phyloP scores from a whole-genome alignment of 306 rosid species.

The Cicer arietinum region DNA sequence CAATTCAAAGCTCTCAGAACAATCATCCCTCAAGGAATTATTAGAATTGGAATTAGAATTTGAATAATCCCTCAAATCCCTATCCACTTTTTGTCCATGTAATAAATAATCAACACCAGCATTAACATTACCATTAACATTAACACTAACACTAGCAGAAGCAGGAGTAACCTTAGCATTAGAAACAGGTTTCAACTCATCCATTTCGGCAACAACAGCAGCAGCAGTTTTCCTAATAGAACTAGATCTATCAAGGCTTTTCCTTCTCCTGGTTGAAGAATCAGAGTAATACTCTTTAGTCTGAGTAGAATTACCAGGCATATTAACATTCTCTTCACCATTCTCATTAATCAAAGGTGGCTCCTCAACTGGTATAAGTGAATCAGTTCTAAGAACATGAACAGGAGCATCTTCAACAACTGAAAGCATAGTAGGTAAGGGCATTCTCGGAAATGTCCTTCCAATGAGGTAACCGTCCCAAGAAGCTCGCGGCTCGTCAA shows the following conservation, averaged over 20 bases:
- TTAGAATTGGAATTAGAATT: conserved; percentile 62
- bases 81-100: conserved; percentile 63
- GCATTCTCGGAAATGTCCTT: conserved; percentile 74
- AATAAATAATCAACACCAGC: conserved; percentile 57
- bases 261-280: conserved; percentile 79
- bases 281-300: conserved; percentile 86
- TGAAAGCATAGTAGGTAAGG: conserved; percentile 92
- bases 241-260: conserved; percentile 88
- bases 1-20: conserved; percentile 71
- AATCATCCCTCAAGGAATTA: conserved; percentile 80
- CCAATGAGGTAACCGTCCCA: conserved; percentile 93
- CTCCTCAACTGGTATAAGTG: conserved; percentile 85
- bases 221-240: conserved; percentile 91
- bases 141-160: conserved; percentile 78
- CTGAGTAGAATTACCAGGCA: conserved; percentile 85
- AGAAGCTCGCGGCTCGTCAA: conserved; percentile 95
- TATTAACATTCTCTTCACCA: conserved; percentile 43
- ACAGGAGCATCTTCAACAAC: conserved; percentile 97
- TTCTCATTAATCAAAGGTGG: conserved; percentile 18
- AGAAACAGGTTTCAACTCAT: conserved; percentile 76
- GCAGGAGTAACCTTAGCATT: conserved; percentile 52
- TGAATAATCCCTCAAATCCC: conserved; percentile 72
- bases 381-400: conserved; percentile 66
- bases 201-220: conserved; percentile 93
- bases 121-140: conserved; percentile 55